Percentiles rank a stretch among this genome's conserved stretches.
Evolutionary conservation across 495 filamentous ascomycete genomes (phyloP).

Genomic region (Daldinia decipiens): DNA sequence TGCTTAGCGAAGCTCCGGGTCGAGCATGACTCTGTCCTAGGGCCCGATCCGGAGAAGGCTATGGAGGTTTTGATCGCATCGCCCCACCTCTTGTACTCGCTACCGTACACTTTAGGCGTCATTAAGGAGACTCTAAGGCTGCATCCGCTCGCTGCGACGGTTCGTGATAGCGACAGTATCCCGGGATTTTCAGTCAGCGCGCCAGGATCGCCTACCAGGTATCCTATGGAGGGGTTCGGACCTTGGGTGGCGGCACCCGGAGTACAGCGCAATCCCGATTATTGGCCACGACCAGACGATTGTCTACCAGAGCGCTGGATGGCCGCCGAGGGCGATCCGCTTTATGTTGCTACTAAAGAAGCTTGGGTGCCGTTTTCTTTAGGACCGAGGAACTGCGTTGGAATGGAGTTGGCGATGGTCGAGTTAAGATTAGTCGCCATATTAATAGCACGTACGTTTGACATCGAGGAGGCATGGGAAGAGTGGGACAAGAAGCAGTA

Average conservation of each 20-base stretch:
- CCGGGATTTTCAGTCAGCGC: conserved; percentile 45
- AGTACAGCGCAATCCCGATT: conserved; percentile 47
- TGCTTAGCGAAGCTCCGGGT: conserved; percentile 52
- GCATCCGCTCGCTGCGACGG: conserved; percentile 49
- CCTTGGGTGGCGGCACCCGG: conserved; percentile 39
- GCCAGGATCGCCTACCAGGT: conserved; percentile 41
- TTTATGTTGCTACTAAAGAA: conserved; percentile 51
- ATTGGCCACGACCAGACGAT: conserved; percentile 52
- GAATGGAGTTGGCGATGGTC: conserved; percentile 62
- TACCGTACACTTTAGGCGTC: conserved; percentile 57
- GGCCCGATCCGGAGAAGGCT: conserved; percentile 37
- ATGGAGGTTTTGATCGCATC: conserved; percentile 31
- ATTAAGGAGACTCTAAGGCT: conserved; percentile 61
- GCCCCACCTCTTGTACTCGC: conserved; percentile 49
- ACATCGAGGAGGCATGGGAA: conserved; percentile 58
- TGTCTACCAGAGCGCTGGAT: conserved; percentile 61
- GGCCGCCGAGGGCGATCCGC: conserved; percentile 46
- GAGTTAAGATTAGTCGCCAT: conserved; percentile 60
- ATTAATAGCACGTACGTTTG: conserved; percentile 58
- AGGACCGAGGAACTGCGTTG: conserved; percentile 65
- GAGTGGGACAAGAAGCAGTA: conserved; percentile 51
- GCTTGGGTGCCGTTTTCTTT: conserved; percentile 64
- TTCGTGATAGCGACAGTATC: conserved; percentile 44
- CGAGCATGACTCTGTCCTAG: conserved; percentile 58
- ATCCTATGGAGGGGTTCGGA: conserved; percentile 46